Evolutionary conservation across 768 basidiomycete genomes (phyloP), one percentile per base, ranked within the genome.

Genomic region (Pulveroboletus frians): DNA sequence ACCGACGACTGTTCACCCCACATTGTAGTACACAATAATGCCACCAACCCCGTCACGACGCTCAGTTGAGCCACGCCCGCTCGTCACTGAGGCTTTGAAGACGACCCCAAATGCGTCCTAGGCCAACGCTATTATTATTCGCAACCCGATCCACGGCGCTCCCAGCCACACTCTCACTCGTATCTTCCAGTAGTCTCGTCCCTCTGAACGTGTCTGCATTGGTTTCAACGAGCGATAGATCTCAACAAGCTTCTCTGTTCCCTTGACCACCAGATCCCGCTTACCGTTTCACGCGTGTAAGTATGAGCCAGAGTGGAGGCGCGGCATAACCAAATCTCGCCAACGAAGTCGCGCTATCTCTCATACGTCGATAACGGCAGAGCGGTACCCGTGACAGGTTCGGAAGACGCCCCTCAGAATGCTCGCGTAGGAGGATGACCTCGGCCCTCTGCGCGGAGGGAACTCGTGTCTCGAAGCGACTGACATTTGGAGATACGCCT

Each of bases 1-100:
- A n/a, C n/a, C n/a, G n/a, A n/a, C n/a, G n/a, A 11, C 30, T 34
- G 32, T 15, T 6, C 14, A 31, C 43, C 23, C 23, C 23, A 26
- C 60, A 55, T 60, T 54, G 60, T 62, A 38, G 14, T 52, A 20
- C 18, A 63, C 57, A 61, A 63, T 50, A 56, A 43, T 41, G 29
- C 5, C 43, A 3, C 37, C 45, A 10, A 32, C 45, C 0, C 43
- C 52, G 13, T 48, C 52, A 21, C 48, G 6, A 53, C 49, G 15
- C 37, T 29, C 50, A 40, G 47, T 47, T 20, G 30, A 57, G 51
- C 39, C 48, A n/a, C 11, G 23, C 4, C 23, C n/a, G 39, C 46
- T 27, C 14, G 7, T 36, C 39, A 3, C 14, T 14, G 27, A 31
- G 30, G 5, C 27, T 39, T 21, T 35, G 27, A 26, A 30, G 9